Conservation (phyloP, 2,329 filamentous ascomycete species). For the Talaromyces sp. region DNA sequence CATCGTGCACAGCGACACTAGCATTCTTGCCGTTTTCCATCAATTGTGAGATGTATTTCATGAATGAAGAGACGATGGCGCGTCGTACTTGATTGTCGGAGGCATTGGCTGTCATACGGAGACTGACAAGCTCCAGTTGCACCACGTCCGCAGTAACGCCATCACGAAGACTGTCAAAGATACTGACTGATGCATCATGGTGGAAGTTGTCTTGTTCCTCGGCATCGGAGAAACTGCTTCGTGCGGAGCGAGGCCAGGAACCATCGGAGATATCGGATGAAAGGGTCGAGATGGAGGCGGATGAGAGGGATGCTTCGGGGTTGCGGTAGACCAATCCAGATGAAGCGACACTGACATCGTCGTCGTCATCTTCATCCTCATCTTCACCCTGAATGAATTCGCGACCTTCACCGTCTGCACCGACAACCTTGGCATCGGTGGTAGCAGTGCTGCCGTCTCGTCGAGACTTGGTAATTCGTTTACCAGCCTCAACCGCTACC, state of each 20-base stretch:
- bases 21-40: constrained; percentile 61
- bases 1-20: constrained; percentile 64
- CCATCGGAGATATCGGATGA: constrained; percentile 59
- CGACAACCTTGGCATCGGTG: constrained; percentile 59
- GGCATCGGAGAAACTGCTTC: constrained; percentile 70
- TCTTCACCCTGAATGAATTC: constrained; percentile 69
- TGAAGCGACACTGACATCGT: constrained; percentile 63
- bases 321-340: constrained; percentile 55
- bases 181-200: constrained; percentile 79
- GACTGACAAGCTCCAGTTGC: constrained; percentile 87
- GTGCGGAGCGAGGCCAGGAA: constrained; percentile 70
- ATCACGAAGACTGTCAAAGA: constrained; percentile 81
- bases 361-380: constrained; percentile 66
- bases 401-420: constrained; percentile 62
- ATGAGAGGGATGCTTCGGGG: constrained; percentile 48
- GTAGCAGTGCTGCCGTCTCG: constrained; percentile 46
- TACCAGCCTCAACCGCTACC: constrained; percentile 47
- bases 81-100: constrained; percentile 85
- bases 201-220: constrained; percentile 71
- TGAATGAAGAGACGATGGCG: constrained; percentile 82
- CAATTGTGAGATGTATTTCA: constrained; percentile 76
- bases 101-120: constrained; percentile 89
- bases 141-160: constrained; percentile 78
- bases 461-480: constrained; percentile 49
- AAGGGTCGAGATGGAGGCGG: constrained; percentile 65